Conservation (phyloP, 306 rosid genomes). For the Urtica urens region DNA sequence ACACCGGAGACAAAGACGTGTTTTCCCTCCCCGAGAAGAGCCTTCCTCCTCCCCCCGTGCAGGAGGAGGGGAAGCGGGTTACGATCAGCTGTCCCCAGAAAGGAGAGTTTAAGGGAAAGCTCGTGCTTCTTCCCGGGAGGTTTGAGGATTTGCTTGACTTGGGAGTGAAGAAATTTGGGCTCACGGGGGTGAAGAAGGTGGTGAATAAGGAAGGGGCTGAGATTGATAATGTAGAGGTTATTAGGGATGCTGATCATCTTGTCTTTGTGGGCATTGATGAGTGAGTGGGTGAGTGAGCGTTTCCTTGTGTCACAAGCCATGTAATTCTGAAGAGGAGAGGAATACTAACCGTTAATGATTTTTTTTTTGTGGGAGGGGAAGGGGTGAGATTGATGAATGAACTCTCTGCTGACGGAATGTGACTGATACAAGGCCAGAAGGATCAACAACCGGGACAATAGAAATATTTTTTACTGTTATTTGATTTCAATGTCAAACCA, state of each 20-base stretch:
- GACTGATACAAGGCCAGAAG: background rate
- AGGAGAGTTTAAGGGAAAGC: slow-evolving; percentile 44
- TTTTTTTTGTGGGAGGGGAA: background rate
- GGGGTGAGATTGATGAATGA: background rate
- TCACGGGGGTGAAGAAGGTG: slow-evolving; percentile 29
- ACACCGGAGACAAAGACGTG: slow-evolving; percentile 37
- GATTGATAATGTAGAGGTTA: slow-evolving; percentile 62
- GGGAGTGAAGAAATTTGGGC: slow-evolving; percentile 56
- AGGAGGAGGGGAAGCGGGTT: slow-evolving; percentile 30
- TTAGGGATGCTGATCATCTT: slow-evolving; percentile 84
- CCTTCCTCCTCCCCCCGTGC: slow-evolving; percentile 20
- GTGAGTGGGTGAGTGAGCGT: slow-evolving; percentile 2
- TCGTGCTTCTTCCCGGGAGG: slow-evolving; percentile 58
- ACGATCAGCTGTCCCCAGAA: slow-evolving; percentile 60
- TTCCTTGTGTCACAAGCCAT: slow-evolving; percentile 1
- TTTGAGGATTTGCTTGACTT: slow-evolving; percentile 55
- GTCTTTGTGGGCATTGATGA: slow-evolving; percentile 27
- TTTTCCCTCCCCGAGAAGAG: slow-evolving; percentile 8
- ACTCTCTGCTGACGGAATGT: slow-evolving; percentile 1
- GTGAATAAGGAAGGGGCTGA: slow-evolving; percentile 55
- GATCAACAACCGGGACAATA: no score
- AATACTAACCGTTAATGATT: background rate
- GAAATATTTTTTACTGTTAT: no score
- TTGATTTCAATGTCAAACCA: no score
- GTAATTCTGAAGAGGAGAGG: background rate